phyloP scores from a whole-genome alignment of 2,329 filamentous ascomycete species.

The Botryotinia narcissicola region DNA sequence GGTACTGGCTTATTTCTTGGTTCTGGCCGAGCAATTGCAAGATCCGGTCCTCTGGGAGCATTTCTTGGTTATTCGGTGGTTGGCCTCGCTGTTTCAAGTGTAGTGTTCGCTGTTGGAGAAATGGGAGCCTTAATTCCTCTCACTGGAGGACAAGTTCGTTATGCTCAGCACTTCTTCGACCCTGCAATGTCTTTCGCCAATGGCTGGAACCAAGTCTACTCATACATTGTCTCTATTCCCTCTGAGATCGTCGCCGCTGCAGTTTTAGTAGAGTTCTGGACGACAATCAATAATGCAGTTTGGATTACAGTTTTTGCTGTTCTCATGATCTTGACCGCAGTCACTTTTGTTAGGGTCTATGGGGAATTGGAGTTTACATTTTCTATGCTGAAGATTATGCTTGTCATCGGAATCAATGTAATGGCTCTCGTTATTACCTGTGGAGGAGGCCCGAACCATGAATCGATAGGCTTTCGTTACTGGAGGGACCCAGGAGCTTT shows the following conservation, averaged over 20 bases:
- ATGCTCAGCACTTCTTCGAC: slow-evolving; percentile 40
- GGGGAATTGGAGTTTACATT: slow-evolving; percentile 55
- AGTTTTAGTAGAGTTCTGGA: slow-evolving; percentile 63
- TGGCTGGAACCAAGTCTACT: slow-evolving; percentile 39
- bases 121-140: slow-evolving; percentile 39
- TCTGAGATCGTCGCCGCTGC: slow-evolving; percentile 62
- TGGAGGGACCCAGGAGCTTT: slow-evolving; percentile 59
- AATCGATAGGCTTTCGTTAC: slow-evolving; percentile 57
- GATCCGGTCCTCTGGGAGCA: slow-evolving; percentile 48
- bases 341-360: slow-evolving; percentile 42
- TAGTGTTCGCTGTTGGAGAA: slow-evolving; percentile 41
- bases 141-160: slow-evolving; percentile 40
- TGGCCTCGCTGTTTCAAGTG: slow-evolving; percentile 46
- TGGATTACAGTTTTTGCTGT: slow-evolving; percentile 43
- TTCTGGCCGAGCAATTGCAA: slow-evolving; percentile 47
- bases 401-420: slow-evolving; percentile 62
- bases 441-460: slow-evolving; percentile 57
- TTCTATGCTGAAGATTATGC: slow-evolving; percentile 54
- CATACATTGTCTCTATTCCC: slow-evolving; percentile 35
- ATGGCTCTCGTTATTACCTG: slow-evolving; percentile 47
- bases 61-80: slow-evolving; percentile 41
- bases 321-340: slow-evolving; percentile 39
- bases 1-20: slow-evolving; percentile 55
- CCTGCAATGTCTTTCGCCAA: slow-evolving; percentile 38
- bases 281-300: slow-evolving; percentile 50